Evolutionary conservation across 164 flowering plant species (phyloP), one percentile per base, ranked within the genome.

Genomic region (Malania oleifera): DNA sequence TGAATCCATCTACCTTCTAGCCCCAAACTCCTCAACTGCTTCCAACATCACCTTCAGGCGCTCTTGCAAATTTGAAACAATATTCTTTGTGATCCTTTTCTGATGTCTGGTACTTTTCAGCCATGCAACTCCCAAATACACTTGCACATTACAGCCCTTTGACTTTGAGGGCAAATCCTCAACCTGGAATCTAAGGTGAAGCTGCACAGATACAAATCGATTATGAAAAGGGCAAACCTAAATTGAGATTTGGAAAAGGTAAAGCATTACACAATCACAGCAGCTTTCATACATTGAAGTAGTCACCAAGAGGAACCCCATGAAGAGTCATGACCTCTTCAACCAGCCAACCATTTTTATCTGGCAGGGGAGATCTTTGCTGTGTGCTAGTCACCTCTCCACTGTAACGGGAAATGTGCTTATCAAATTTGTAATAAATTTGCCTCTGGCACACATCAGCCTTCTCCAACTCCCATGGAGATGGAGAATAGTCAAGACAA

Each of bases 251-350:
- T 25, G 15, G 15, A 28, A 12, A 28, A 24, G 26, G 28, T 39
- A 23, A 52, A 50, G 14, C n/a, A n/a, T n/a, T n/a, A n/a, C n/a
- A n/a, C n/a, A n/a, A n/a, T n/a, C n/a, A n/a, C n/a, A n/a, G n/a
- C n/a, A n/a, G n/a, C n/a, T n/a, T 59, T 10, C 82, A 22, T 85
- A 92, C 98, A 61, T 73, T 89, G 69, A 86, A 93, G 67, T 78
- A 76, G 67, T 93, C 98, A 14, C 92, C 92, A 19, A 87, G 80
- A 27, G 98, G 98, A 61, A 89, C 74, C 38, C 89, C 92, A 60
- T 87, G 87, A 52, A 93, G 88, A 22, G 86, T 83, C 90, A 84
- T 73, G 60, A 83, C 86, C 73, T 93, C 98, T 77, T 93, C 97
- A 46, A 89, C 56, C 51, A 79, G 63, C 97, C 96, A 93, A 57